Conservation (phyloP, 805 yeast species). For the Saccharomycopsis lassenensis region DNA sequence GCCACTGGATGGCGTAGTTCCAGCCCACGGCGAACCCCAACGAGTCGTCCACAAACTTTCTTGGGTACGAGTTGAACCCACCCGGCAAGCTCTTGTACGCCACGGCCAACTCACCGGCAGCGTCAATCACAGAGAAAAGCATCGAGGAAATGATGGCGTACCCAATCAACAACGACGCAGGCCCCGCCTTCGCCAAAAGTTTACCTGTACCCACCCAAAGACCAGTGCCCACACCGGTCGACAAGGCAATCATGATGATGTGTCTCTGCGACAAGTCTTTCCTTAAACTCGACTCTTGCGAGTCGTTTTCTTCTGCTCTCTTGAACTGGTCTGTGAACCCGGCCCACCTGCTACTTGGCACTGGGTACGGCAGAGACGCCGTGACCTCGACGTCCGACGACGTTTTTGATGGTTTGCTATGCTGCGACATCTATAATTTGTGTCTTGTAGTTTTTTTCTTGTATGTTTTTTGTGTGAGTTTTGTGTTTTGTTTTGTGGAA, state of each 20-base stretch:
- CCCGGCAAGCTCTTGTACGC: slow-evolving; percentile 30
- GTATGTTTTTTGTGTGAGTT: too few relatives aligned
- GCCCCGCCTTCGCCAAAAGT: slow-evolving; percentile 35
- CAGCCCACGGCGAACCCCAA: slow-evolving; percentile 55
- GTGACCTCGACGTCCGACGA: slow-evolving; percentile 1
- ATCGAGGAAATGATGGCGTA: slow-evolving; percentile 45
- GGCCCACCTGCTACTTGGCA: slow-evolving; percentile 8
- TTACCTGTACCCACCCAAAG: slow-evolving; percentile 47
- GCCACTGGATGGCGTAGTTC: slow-evolving; percentile 47
- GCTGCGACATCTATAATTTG: too few relatives aligned
- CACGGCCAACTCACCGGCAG: slow-evolving; percentile 49
- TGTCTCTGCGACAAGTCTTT: slow-evolving; percentile 33
- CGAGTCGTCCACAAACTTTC: slow-evolving; percentile 35
- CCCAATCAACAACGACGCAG: slow-evolving; percentile 41
- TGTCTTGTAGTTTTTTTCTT: too few relatives aligned
- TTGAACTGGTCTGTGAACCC: slow-evolving; percentile 10
- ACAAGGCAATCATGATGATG: slow-evolving; percentile 65
- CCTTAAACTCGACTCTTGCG: slow-evolving; percentile 20
- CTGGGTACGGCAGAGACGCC: neutral
- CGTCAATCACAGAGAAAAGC: slow-evolving; percentile 47
- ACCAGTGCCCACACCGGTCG: slow-evolving; percentile 80
- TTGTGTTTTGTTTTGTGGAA: too few relatives aligned
- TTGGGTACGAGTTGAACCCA: slow-evolving; percentile 30
- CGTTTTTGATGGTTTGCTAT: too few relatives aligned
- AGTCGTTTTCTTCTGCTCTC: slow-evolving; percentile 3